Evolutionary conservation across 805 yeast genomes (phyloP), one percentile per base, ranked within the genome.

Genomic region (Lipomyces yamadae): DNA sequence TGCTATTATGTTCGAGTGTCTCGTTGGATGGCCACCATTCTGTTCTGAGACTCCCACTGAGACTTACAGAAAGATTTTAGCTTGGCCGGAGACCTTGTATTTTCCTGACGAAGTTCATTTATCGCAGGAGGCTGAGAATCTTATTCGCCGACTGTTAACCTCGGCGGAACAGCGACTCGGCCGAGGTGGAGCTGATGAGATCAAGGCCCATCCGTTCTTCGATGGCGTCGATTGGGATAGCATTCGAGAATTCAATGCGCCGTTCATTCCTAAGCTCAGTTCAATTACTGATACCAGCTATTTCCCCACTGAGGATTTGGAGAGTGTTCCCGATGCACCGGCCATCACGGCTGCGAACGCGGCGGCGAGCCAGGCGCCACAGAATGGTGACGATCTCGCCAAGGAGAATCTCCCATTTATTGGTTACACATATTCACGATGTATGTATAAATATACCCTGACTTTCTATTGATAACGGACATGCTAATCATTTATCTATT

Each of bases 11-110:
- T 92, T 89, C 78, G 98, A 92, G 82, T 92, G 98, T 80, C 81
- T 92, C 69, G 90, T 92, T 67, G 98, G 98, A 39, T 92, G 97
- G 97, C 97, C 98, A 33, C 98, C 98, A 58, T 92, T 92, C 78
- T 92, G 97, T 80, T 88, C 95, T 0, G 97, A 92, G 74, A 90
- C 96, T 10, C 97, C 97, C 10, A 96, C 91, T 68, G 98, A 92
- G 72, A 92, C 98, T 0, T 92, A 92, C 78, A 84, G 93, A 64
- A 92, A 93, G 83, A 92, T 92, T 74, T 82, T 92, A 76, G 91
- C 91, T 77, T 92, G 97, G 93, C 91, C 88, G 74, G 96, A 92
- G 75, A 87, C 96, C 0, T 80, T 92, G 74, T 88, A 86, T 66
- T 89, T 92, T 74, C 98, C 98, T 0, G 97, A 92, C 70, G 97